Conservation (phyloP, 2,329 filamentous ascomycete genomes). For the Monosporascus sp. region DNA sequence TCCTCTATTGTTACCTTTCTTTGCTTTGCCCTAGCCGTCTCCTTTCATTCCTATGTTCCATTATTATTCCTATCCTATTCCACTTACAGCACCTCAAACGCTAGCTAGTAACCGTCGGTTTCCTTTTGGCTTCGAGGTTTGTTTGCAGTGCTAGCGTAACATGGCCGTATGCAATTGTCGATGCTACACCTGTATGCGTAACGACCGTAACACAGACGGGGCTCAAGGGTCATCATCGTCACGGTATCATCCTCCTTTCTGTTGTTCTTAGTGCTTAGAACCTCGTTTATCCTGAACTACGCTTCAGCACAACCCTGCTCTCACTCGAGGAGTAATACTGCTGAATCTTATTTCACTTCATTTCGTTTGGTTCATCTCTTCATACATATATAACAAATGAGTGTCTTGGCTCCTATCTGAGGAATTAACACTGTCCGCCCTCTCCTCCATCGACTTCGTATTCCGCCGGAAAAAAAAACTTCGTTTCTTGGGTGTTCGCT, state of each 20-base stretch:
- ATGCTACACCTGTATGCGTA: no score
- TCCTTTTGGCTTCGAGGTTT: no score
- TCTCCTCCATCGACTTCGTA: conserved; percentile 23
- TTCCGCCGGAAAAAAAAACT: conserved; percentile 1
- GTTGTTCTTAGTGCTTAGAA: no score
- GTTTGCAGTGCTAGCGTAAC: neutral
- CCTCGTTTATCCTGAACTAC: neutral
- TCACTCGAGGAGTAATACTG: neutral
- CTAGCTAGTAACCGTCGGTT: no score
- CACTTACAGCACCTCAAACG: no score
- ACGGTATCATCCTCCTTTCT: neutral
- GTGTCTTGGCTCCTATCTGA: conserved; percentile 18
- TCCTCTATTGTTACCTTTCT: neutral
- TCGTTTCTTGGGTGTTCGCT: conserved; percentile 46
- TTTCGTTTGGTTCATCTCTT: conserved; percentile 5
- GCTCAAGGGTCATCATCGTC: neutral
- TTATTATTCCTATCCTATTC: neutral
- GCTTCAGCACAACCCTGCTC: no score
- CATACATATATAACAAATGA: conserved; percentile 24
- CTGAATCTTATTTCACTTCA: neutral
- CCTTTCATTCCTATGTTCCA: neutral
- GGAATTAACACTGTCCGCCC: conserved; percentile 18
- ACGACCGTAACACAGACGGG: neutral
- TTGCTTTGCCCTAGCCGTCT: neutral
- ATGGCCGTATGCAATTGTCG: neutral